phyloP scores from a whole-genome alignment of 1,284 basidiomycete genomes.

The Prillingera fragicola region DNA sequence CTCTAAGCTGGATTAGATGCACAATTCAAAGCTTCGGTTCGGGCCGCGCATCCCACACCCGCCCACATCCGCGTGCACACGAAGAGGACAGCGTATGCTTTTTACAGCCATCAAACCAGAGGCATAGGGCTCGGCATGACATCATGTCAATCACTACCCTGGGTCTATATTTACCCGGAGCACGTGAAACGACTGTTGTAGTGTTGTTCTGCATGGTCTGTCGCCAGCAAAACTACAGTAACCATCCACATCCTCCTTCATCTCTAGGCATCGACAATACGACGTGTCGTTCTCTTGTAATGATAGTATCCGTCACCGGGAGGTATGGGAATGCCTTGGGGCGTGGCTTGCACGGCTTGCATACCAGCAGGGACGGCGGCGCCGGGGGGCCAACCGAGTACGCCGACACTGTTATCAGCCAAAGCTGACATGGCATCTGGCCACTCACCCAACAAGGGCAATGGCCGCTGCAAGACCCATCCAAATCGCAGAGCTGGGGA shows the following conservation, averaged over 20 bases:
- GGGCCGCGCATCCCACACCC: too few relatives aligned
- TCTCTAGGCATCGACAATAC: conserved; percentile 23
- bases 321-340: conserved; percentile 25
- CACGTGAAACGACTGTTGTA: too few relatives aligned
- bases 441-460: conserved; percentile 33
- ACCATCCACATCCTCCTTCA: too few relatives aligned
- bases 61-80: too few relatives aligned
- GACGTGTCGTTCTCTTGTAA: conserved; percentile 43
- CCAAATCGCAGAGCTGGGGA: conserved; percentile 31
- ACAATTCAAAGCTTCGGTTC: too few relatives aligned
- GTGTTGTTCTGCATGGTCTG: too few relatives aligned
- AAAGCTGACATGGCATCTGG: not conserved
- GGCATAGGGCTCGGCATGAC: too few relatives aligned
- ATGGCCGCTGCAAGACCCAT: conserved; percentile 38
- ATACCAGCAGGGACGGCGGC: conserved; percentile 19
- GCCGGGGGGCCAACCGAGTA: conserved; percentile 38
- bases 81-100: too few relatives aligned
- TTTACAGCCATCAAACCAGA: too few relatives aligned
- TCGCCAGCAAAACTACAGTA: not conserved
- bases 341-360: conserved; percentile 25
- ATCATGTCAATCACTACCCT: too few relatives aligned
- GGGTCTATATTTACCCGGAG: too few relatives aligned
- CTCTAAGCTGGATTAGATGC: too few relatives aligned
- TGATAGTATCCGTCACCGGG: conserved; percentile 42
- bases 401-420: conserved; percentile 19